Evolutionary conservation across 441 rosid species (phyloP), one percentile per base, ranked within the genome.

Genomic region (Biscutella auriculata): DNA sequence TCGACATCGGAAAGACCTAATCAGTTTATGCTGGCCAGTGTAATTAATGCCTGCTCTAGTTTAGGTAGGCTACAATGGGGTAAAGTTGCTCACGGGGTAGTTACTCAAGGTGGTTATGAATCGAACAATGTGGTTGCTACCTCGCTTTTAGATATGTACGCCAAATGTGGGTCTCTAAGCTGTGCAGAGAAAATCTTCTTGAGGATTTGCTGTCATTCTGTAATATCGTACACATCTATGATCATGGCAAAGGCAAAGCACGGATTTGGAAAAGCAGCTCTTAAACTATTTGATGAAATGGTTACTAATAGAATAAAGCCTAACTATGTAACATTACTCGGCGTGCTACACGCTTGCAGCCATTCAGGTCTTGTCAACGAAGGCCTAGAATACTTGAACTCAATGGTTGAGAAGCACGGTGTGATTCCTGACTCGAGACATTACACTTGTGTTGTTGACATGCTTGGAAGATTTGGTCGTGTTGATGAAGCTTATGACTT

Each of bases 111-210:
- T 25, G 79, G 81, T n/a, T 66, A 72, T 35, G 81, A 73, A 32
- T 23, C 63, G 0, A 82, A 79, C 42, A 77, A 62, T 25, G 87
- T 89, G 12, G 79, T 86, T 60, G 79, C 83, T 6, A 72, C 75
- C 12, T 72, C 95, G 10, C 77, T 89, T 52, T 75, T 89, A 5
- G 97, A 89, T 73, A 86, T 86, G 95, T 89, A 89, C 54, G 77
- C 85, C 5, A 89, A 89, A 65, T 81, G 93, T 9, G 93, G 91
- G 14, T 63, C 74, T 33, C 60, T 84, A 44, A 42, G 41, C 56
- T 84, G 83, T 62, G 80, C 88, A 0, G 72, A 75, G 21, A 76
- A 72, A 56, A 79, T 81, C 28, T 89, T 89, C 51, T 39, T 51
- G 69, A 73, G 78, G 37, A 73, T 84, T 53, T 21, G 43, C 1